phyloP scores from a whole-genome alignment of 441 rosid species.

The Brassica balearica region DNA sequence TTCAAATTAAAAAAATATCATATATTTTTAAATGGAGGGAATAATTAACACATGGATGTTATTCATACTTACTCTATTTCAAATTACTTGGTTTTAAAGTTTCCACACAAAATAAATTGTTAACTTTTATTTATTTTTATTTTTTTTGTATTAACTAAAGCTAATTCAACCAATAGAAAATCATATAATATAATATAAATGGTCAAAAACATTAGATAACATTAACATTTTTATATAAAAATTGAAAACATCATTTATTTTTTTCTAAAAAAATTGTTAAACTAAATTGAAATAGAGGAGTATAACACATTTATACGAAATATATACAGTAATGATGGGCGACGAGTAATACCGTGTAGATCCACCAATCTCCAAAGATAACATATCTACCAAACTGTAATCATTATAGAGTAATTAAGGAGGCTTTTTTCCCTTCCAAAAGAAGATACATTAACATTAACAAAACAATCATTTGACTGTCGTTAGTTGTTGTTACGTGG shows the following conservation, averaged over 20 bases:
- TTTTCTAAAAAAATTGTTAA: too few species aligned
- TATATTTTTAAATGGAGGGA: neutral
- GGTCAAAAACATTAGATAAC: too few species aligned
- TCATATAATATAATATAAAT: too few species aligned
- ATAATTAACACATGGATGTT: neutral
- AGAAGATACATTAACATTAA: constrained; percentile 19
- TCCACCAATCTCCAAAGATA: constrained; percentile 28
- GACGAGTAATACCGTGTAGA: constrained; percentile 13
- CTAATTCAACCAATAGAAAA: too few species aligned
- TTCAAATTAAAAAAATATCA: neutral
- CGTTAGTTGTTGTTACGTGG: constrained; percentile 39
- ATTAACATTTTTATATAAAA: too few species aligned
- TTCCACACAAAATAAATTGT: neutral
- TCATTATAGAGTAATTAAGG: constrained; percentile 38
- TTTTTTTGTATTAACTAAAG: too few species aligned
- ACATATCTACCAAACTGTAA: constrained; percentile 33
- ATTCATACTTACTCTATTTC: neutral
- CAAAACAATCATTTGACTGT: constrained; percentile 24
- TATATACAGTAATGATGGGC: neutral
- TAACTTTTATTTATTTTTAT: neutral
- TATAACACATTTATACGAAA: too few species aligned
- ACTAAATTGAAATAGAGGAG: too few species aligned
- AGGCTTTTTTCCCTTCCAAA: neutral
- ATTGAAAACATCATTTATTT: too few species aligned
- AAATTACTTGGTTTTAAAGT: neutral